These are phyloP conservation scores for Massarina eburnea DNA, from an alignment of 2,329 filamentous ascomycete species.

Conservation along the genomic window DNA sequence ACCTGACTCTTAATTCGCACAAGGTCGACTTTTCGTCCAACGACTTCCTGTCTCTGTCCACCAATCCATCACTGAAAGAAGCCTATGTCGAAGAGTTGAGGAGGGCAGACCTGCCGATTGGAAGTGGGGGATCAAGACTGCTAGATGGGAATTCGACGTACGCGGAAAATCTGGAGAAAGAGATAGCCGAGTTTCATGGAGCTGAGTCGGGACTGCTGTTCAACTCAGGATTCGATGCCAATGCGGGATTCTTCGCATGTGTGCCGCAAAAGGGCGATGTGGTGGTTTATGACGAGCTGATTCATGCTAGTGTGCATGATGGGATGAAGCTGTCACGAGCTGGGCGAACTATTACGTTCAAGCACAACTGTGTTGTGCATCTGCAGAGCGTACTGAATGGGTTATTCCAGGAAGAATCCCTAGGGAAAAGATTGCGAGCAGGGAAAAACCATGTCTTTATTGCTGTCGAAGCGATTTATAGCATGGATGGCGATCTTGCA, in stretches of 20 bases:
- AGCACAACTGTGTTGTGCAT: slow-evolving; percentile 56
- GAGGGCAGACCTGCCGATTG: slow-evolving; percentile 47
- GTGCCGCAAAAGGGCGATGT: slow-evolving; percentile 50
- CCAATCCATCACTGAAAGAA: slow-evolving; percentile 49
- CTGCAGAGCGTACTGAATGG: slow-evolving; percentile 46
- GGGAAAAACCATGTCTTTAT: slow-evolving; percentile 35
- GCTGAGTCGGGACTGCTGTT: slow-evolving; percentile 61
- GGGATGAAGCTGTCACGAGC: slow-evolving; percentile 70
- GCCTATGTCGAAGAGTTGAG: slow-evolving; percentile 53
- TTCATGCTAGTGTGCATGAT: slow-evolving; percentile 79
- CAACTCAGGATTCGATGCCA: slow-evolving; percentile 58
- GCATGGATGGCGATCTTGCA: slow-evolving; percentile 79
- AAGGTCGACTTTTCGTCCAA: slow-evolving; percentile 65
- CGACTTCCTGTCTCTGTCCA: slow-evolving; percentile 64
- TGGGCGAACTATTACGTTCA: slow-evolving; percentile 51
- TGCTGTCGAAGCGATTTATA: slow-evolving; percentile 57
- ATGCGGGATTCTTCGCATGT: slow-evolving; percentile 50
- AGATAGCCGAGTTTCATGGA: slow-evolving; percentile 62
- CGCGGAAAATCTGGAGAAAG: slow-evolving; percentile 59
- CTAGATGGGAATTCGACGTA: slow-evolving; percentile 66
- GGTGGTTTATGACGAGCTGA: slow-evolving; percentile 69
- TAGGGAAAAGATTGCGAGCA: slow-evolving; percentile 30
- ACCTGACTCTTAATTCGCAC: slow-evolving; percentile 32
- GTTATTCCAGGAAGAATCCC: slow-evolving; percentile 30
- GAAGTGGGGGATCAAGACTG: slow-evolving; percentile 62